phyloP scores from a whole-genome alignment of 1,284 basidiomycete genomes.

The Farysia itapuensis region DNA sequence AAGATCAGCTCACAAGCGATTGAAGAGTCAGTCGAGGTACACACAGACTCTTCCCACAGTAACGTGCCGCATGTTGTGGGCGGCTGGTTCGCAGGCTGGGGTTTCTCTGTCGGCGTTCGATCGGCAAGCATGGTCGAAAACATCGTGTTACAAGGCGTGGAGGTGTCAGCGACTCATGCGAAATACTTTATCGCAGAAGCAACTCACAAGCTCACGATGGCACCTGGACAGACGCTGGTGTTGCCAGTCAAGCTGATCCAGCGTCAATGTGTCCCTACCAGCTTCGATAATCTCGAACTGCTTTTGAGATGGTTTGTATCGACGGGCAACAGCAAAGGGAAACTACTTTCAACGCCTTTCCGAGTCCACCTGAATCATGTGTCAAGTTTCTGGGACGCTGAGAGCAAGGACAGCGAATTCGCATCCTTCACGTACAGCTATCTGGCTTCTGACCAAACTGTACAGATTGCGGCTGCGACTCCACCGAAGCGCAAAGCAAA shows the following conservation, averaged over 20 bases:
- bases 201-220: too few species aligned
- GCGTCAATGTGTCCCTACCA: background rate
- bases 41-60: conserved; percentile 19
- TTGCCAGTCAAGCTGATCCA: conserved; percentile 8
- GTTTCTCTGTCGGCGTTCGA: conserved; percentile 19
- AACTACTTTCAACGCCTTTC: too few species aligned
- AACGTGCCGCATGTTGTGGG: conserved; percentile 30
- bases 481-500: conserved; percentile 4
- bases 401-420: conserved; percentile 8
- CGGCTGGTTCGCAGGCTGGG: conserved; percentile 31
- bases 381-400: conserved; percentile 11
- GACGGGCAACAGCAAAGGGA: too few species aligned
- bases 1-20: background rate
- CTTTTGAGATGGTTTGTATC: too few species aligned
- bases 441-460: conserved; percentile 5
- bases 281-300: background rate
- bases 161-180: too few species aligned
- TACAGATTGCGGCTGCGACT: conserved; percentile 31
- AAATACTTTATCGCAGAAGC: too few species aligned
- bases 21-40: background rate
- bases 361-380: conserved; percentile 7
- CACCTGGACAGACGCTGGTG: conserved; percentile 5
- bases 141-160: too few species aligned
- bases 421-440: conserved; percentile 21
- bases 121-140: too few species aligned